Base-by-base conservation (phyloP, 169 alveolate genomes). In the Eimeria sp. region DNA sequence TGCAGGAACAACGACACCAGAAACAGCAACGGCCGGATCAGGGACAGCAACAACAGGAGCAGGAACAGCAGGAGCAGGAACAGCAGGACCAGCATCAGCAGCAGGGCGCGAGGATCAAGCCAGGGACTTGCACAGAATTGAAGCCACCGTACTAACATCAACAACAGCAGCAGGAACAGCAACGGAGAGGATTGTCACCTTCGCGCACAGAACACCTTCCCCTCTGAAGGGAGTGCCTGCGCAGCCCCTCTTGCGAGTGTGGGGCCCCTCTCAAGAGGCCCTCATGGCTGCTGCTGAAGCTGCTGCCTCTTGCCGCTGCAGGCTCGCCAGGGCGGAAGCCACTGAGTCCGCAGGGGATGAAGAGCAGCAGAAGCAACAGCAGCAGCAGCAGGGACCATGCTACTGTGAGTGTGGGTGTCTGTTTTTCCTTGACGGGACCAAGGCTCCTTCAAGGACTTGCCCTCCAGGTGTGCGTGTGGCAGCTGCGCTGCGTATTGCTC, bases 161-260 rank as follows among this genome's bases (percentile, higher is more conserved):
- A 73, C 90, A 82, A 82, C 90, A 82, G 90, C 90, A 54, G 75
- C 91, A 83, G 91, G 76, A 27, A 22, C 72, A 27, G 91, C 70
- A 40, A 57, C 70, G 16, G 91, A 83, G 30, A 22, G 58, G 2
- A 6, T 57, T 13, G 14, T 83, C 14, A 27, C 58, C 20, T 83
- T 83, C 51, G 3, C 72, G 4, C 57, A 43, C n/a, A 20, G 91
- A 18, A 16, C n/a, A 7, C 27, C 72, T 30, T 27, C 51, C 3
- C 76, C 91, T 40, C 25, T 83, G 40, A 43, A 57, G 75, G 63
- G 57, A n/a, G 57, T 7, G 16, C 78, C 91, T 4, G 67, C 76
- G 20, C 91, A 57, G 75, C 91, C 91, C 6, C 27, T 83, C 16
- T 58, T 83, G 57, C 91, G 57, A 58, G 6, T 83, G n/a, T 14